phyloP scores from a whole-genome alignment of 2,329 filamentous ascomycete species.

The Pseudogymnoascus sp. region DNA sequence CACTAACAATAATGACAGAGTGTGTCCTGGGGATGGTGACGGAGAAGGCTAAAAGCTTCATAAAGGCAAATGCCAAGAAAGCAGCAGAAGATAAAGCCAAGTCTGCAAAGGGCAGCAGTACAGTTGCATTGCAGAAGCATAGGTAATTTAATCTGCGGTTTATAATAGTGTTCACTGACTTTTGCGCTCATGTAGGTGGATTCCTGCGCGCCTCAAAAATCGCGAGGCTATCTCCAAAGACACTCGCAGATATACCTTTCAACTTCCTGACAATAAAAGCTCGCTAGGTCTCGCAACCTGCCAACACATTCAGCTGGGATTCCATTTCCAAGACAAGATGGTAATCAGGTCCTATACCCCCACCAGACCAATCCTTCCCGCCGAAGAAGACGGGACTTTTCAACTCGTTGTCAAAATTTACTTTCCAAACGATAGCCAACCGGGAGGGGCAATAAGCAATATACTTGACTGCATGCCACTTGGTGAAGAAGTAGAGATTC shows the following conservation, averaged over 20 bases:
- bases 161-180: not conserved
- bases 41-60: slow-evolving; percentile 40
- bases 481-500: slow-evolving; percentile 44
- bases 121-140: slow-evolving; percentile 36
- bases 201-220: slow-evolving; percentile 35
- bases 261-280: slow-evolving; percentile 32
- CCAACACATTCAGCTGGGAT: slow-evolving; percentile 46
- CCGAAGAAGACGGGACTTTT: slow-evolving; percentile 38
- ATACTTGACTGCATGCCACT: slow-evolving; percentile 43
- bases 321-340: slow-evolving; percentile 45
- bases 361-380: slow-evolving; percentile 36
- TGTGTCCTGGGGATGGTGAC: slow-evolving; percentile 43
- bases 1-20: slow-evolving; percentile 29
- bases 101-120: slow-evolving; percentile 22
- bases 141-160: slow-evolving; percentile 11
- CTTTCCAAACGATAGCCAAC: slow-evolving; percentile 39
- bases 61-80: slow-evolving; percentile 37
- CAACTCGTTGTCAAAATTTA: slow-evolving; percentile 46
- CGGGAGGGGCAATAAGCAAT: slow-evolving; percentile 47
- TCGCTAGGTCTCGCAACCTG: slow-evolving; percentile 42
- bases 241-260: slow-evolving; percentile 40
- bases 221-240: slow-evolving; percentile 37
- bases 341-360: slow-evolving; percentile 46
- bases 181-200: slow-evolving; percentile 31
- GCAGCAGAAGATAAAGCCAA: slow-evolving; percentile 33